Evolutionary conservation across 371 early-diverging fungal genomes (phyloP).

Genomic region (Mucor plumbeus): DNA sequence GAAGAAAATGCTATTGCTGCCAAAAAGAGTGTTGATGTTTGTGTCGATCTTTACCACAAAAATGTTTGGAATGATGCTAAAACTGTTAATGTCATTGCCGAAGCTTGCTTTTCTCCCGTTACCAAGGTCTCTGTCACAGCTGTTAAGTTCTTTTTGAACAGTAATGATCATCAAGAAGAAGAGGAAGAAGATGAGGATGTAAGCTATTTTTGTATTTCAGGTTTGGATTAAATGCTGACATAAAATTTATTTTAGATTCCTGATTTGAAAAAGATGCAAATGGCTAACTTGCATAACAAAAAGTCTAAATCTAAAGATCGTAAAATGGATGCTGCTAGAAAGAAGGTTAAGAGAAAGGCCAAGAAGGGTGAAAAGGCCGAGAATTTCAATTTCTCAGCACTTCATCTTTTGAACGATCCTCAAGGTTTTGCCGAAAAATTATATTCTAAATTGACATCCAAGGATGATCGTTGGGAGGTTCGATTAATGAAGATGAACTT

Average conservation of each 20-base stretch:
- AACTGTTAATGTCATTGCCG: constrained; percentile 96
- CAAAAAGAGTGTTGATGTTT: constrained; percentile 92
- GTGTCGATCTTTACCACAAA: constrained; percentile 95
- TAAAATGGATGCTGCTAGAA: constrained; percentile 75
- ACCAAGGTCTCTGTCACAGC: constrained; percentile 92
- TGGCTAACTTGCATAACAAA: constrained; percentile 76
- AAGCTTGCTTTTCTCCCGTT: constrained; percentile 91
- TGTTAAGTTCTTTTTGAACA: constrained; percentile 91
- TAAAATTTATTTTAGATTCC: constrained; percentile 32
- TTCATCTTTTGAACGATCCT: constrained; percentile 94
- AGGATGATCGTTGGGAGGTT: constrained; percentile 85
- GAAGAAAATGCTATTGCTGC: constrained; percentile 87
- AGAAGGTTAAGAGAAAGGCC: constrained; percentile 68
- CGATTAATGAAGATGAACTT: constrained; percentile 91
- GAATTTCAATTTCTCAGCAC: constrained; percentile 88
- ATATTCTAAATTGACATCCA: constrained; percentile 71
- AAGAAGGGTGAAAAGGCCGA: constrained; percentile 72
- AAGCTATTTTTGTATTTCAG: constrained; percentile 34
- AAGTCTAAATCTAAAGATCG: constrained; percentile 82
- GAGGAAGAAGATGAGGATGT: constrained; percentile 71
- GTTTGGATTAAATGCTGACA: neutral
- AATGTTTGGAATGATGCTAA: constrained; percentile 96
- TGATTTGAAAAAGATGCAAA: constrained; percentile 78
- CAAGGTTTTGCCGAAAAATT: constrained; percentile 94
- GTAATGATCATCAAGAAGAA: constrained; percentile 73